Percentiles rank a stretch among this genome's conserved stretches.
These are phyloP conservation scores for Ustilago lituana DNA, from an alignment of 1,284 basidiomycete species.

Conservation along the genomic window DNA sequence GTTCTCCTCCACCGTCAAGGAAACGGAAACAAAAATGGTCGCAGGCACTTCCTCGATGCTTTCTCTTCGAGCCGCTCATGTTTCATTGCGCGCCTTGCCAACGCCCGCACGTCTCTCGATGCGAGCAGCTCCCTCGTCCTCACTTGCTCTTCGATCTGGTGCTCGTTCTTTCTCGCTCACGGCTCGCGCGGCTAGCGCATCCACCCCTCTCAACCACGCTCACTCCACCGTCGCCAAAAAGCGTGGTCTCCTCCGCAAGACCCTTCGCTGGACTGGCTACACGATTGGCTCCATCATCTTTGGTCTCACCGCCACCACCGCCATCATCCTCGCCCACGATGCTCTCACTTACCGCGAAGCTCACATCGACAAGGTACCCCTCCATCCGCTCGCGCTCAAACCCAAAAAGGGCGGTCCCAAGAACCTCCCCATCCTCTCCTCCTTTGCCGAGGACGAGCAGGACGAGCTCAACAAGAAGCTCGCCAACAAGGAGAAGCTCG, in stretches of 20 bases:
- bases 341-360: constrained; percentile 57
- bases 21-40: too few species aligned
- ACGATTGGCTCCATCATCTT: constrained; percentile 54
- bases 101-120: too few species aligned
- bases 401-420: constrained; percentile 61
- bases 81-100: too few species aligned
- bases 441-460: constrained; percentile 50
- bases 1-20: too few species aligned
- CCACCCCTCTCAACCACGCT: constrained; percentile 36
- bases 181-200: constrained; percentile 5
- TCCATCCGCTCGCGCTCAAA: constrained; percentile 50
- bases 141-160: not conserved
- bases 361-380: constrained; percentile 54
- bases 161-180: constrained; percentile 13
- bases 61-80: too few species aligned
- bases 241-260: constrained; percentile 18
- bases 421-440: constrained; percentile 59
- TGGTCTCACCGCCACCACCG: constrained; percentile 47
- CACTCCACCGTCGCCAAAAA: constrained; percentile 7
- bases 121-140: too few species aligned
- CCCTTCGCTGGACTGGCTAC: constrained; percentile 30
- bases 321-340: constrained; percentile 56
- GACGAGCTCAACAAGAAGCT: constrained; percentile 29
- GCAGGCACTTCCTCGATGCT: constrained; percentile 11
- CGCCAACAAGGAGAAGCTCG: constrained; percentile 59